Evolutionary conservation across 2,329 filamentous ascomycete species (phyloP).

Genomic region (Aspergillus bombycis): DNA sequence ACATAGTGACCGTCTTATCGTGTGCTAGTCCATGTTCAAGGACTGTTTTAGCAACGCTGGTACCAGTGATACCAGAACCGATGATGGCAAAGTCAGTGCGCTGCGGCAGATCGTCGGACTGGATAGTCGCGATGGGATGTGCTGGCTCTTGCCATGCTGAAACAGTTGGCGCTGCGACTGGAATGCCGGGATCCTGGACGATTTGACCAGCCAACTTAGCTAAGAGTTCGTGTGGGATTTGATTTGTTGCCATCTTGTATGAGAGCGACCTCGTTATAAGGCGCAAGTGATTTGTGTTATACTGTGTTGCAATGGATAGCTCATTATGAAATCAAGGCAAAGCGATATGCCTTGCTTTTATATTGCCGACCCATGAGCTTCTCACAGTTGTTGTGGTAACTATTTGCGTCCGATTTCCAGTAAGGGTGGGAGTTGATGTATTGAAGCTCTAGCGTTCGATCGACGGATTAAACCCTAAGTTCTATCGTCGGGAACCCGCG

Average conservation of each 20-base stretch:
- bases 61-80: constrained; percentile 31
- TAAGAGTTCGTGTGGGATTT: not conserved
- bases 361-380: no score
- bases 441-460: no score
- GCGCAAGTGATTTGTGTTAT: not conserved
- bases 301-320: no score
- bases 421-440: no score
- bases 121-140: not conserved
- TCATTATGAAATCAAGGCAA: no score
- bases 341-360: no score
- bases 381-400: no score
- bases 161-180: not conserved
- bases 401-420: no score
- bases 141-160: constrained; percentile 4
- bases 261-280: not conserved
- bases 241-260: not conserved
- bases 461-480: no score
- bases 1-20: constrained; percentile 23
- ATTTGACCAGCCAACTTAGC: not conserved
- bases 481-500: no score
- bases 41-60: constrained; percentile 28
- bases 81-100: constrained; percentile 30
- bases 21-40: constrained; percentile 13
- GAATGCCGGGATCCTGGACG: not conserved
- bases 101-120: constrained; percentile 11